Base-by-base conservation (phyloP, 495 filamentous ascomycete species). In the Hypoxylon rickii region DNA sequence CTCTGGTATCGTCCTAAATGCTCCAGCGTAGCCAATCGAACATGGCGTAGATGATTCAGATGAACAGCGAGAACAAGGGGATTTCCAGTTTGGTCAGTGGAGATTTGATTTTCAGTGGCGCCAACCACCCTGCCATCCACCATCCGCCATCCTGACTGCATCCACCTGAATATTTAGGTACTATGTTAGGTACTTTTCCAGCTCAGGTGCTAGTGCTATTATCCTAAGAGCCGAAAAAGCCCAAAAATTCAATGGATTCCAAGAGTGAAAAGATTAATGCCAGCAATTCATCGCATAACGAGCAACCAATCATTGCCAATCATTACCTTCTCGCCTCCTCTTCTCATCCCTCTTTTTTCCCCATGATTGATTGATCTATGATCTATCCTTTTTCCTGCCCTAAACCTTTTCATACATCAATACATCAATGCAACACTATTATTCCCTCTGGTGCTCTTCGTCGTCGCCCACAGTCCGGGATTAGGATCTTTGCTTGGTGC, bases 271-370 rank as follows among this genome's bases (percentile, higher is more conserved):
- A 39, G 36, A 18, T 29, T 39, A 43, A 53, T 57, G 58, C 58
- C 58, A 62, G 48, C 58, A 57, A 48, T 57, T 36, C 6, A 43
- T 49, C n/a, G 59, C 47, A 57, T 43, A 10, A 53, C 36, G 29
- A 45, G 44, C 12, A 45, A 16, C 59, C 59, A 63, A 63, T 63
- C 59, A 50, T 44, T 50, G 16, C 59, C 59, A 63, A 63, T 63
- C 59, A 50, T 44, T 50, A 22, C 17, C 5, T 10, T 48, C 38
- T 40, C 11, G 8, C 47, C 16, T 41, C 48, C 58, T 42, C 58
- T 43, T 43, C 53, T 43, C 53, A 34, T 44, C 36, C 22, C 7
- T 47, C 19, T 43, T 19, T 49, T 38, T 45, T 41, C 15, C 19
- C 43, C 36, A 29, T 29, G 4, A 4, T 29, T 29, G 4, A 29